Evolutionary conservation across 2,329 filamentous ascomycete species (phyloP), one percentile per base, ranked within the genome.

Genomic region (Byssothecium circinans): DNA sequence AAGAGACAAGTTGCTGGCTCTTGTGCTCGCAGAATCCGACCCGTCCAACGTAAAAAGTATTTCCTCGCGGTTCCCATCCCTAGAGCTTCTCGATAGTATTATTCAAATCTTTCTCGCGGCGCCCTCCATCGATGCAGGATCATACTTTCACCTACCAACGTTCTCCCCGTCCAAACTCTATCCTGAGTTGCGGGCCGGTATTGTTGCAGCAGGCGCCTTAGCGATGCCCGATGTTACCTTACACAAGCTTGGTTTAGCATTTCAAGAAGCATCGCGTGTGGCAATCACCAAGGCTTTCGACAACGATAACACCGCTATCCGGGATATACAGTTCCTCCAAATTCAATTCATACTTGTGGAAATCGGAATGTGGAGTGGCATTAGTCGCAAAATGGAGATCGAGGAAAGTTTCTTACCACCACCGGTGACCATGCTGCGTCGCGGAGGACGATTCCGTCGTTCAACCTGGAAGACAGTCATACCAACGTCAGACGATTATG

Each of bases 101-200:
- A 74, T 85, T 11, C 81, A 86, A 49, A 79, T 81, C 50, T 86
- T 81, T 50, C 69, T 86, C 17, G 79, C 80, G 1, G 75, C 76
- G 1, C 80, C 84, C 35, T 71, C 75, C 20, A 78, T 82, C 38
- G 76, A 83, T 49, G 75, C 83, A 0, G 81, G 80, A 38, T 74
- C 76, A 37, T 86, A 79, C 74, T 78, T 88, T 47, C 84, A 87
- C 65, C 77, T 82, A 37, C 78, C 81, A 1, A 82, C 81, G 0
- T 80, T 87, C 32, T 76, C 74, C 1, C 74, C 84, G 7, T 81
- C 81, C 15, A 71, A 73, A 2, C 75, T 81, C 47, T 76, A 76
- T 50, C 78, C 83, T 0, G 82, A 86, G 54, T 80, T 85, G 66
- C 71, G 86, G 12, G 81, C 78, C 5, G 75, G 77, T n/a, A 78